Evolutionary conservation across 1,284 basidiomycete genomes (phyloP).

Genomic region (Tetrapyrgos nigripes): DNA sequence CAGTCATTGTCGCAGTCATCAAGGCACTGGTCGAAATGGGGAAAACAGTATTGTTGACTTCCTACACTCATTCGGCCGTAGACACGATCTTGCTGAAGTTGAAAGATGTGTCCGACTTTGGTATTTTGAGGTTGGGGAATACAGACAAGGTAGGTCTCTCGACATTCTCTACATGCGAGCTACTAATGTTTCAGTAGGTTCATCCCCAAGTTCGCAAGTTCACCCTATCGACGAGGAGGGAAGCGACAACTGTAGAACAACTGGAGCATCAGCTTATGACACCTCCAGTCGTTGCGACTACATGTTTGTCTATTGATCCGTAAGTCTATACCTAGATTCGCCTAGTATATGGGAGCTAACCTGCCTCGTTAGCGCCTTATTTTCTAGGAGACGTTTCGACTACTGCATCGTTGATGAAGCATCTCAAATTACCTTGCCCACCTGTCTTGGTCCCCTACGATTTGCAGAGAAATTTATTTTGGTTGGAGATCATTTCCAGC

Average conservation of each 20-base stretch:
- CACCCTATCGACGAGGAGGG: constrained; percentile 64
- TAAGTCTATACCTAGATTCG: constrained; percentile 46
- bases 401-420: constrained; percentile 99
- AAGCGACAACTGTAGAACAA: constrained; percentile 73
- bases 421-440: constrained; percentile 96
- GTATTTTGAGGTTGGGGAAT: constrained; percentile 89
- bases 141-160: constrained; percentile 77
- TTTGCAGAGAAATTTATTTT: constrained; percentile 92
- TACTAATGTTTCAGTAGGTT: constrained; percentile 52
- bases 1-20: constrained; percentile 91
- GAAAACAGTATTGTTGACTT: constrained; percentile 89
- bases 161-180: constrained; percentile 1
- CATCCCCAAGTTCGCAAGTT: constrained; percentile 80
- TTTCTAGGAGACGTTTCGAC: constrained; percentile 87
- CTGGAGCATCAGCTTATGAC: constrained; percentile 82
- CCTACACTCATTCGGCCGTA: constrained; percentile 97
- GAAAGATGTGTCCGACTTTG: constrained; percentile 64
- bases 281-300: constrained; percentile 95
- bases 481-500: constrained; percentile 96
- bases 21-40: constrained; percentile 79
- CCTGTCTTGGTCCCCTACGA: constrained; percentile 91
- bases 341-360: constrained; percentile 2
- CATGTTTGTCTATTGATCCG: constrained; percentile 94
- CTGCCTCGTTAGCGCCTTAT: constrained; percentile 68
- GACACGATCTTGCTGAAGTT: constrained; percentile 93